Evolutionary conservation across 768 basidiomycete species (phyloP).

Genomic region (Paxillus rubicundulus): DNA sequence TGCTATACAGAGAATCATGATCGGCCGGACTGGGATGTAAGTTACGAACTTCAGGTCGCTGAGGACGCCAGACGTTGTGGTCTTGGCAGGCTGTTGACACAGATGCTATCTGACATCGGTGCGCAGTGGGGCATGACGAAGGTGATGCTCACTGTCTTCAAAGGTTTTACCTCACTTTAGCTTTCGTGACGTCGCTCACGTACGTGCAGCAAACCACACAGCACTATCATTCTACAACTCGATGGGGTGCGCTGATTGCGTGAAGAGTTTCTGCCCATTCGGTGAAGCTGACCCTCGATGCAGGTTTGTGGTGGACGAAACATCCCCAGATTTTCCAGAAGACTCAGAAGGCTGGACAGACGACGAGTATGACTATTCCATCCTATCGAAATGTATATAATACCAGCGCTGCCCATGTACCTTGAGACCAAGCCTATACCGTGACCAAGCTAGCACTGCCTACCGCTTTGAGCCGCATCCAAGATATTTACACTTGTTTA

Average conservation of each 20-base stretch:
- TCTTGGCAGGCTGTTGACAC: constrained; percentile 55
- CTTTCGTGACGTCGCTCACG: constrained; percentile 6
- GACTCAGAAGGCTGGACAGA: constrained; percentile 28
- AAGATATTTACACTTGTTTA: constrained; percentile 27
- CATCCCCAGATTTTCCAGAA: constrained; percentile 45
- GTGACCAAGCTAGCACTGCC: no score
- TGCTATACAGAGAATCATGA: not conserved
- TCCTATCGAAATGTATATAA: constrained; percentile 33
- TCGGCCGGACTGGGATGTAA: constrained; percentile 25
- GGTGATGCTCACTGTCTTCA: constrained; percentile 73
- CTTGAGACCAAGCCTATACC: no score
- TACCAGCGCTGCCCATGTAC: constrained; percentile 36
- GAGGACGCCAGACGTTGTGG: constrained; percentile 46
- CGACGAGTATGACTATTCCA: constrained; percentile 37
- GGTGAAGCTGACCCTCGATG: constrained; percentile 7
- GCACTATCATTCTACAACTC: constrained; percentile 53
- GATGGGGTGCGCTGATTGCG: constrained; percentile 44
- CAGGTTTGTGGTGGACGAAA: constrained; percentile 55
- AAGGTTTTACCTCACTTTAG: constrained; percentile 43
- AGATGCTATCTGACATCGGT: constrained; percentile 49
- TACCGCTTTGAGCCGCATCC: constrained; percentile 4
- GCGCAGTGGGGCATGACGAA: constrained; percentile 58
- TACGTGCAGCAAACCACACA: constrained; percentile 39
- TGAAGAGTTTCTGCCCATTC: not conserved
- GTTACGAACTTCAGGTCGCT: constrained; percentile 77